Evolutionary conservation across 2,329 filamentous ascomycete species (phyloP).

Genomic region (Neonectria hederae): DNA sequence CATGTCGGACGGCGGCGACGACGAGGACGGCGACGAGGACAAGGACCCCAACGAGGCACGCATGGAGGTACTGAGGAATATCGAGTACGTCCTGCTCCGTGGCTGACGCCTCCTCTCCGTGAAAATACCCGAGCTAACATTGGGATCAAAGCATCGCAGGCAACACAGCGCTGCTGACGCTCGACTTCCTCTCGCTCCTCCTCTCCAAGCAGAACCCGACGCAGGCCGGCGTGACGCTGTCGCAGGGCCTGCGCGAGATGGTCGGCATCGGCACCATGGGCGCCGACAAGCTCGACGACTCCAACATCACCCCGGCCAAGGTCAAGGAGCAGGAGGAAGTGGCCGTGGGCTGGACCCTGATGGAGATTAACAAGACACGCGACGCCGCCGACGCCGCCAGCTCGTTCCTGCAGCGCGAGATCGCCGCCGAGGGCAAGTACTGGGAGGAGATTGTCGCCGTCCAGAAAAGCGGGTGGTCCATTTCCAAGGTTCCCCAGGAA

Average conservation of each 20-base stretch:
- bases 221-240: conserved; percentile 75
- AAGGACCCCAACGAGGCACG: conserved; percentile 60
- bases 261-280: conserved; percentile 81
- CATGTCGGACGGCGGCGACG: conserved; percentile 55
- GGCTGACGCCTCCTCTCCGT: not conserved
- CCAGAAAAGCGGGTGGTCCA: conserved; percentile 84
- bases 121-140: not conserved
- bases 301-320: conserved; percentile 65
- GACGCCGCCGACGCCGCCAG: conserved; percentile 79
- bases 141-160: conserved; percentile 45
- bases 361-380: conserved; percentile 78
- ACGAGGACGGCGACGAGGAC: conserved; percentile 47
- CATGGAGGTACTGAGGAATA: conserved; percentile 65
- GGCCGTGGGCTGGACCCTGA: conserved; percentile 77
- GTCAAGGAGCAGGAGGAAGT: conserved; percentile 65
- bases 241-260: conserved; percentile 72
- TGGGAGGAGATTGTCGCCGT: conserved; percentile 88
- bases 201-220: conserved; percentile 83
- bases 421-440: conserved; percentile 82
- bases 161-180: conserved; percentile 72
- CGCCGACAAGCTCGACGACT: conserved; percentile 69
- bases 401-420: conserved; percentile 77
- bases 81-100: conserved; percentile 58
- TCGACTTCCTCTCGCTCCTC: conserved; percentile 86
- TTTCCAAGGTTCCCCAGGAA: conserved; percentile 80